Conservation (phyloP, 768 basidiomycete genomes). For the Chalciporus pseudorubinellus region DNA sequence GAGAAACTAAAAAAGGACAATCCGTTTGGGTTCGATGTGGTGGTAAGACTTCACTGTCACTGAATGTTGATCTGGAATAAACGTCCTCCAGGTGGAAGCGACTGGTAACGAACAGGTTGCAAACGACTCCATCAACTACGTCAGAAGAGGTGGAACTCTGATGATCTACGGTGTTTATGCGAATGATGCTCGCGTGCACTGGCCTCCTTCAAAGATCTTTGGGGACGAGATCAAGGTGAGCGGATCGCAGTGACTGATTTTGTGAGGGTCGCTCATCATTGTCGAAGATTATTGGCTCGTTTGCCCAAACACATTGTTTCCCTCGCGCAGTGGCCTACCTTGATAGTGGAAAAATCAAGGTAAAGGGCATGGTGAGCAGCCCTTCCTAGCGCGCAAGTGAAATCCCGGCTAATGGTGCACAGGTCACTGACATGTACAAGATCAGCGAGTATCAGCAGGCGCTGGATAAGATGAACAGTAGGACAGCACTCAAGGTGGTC, state of each 20-base stretch:
- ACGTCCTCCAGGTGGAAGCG: slow-evolving; percentile 41
- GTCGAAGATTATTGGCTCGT: slow-evolving; percentile 76
- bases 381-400: not conserved
- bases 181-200: slow-evolving; percentile 74
- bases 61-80: not conserved
- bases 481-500: slow-evolving; percentile 53
- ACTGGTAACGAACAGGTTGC: slow-evolving; percentile 79
- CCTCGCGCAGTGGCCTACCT: slow-evolving; percentile 83
- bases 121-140: slow-evolving; percentile 82
- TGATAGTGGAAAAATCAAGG: slow-evolving; percentile 75
- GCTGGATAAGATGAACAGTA: slow-evolving; percentile 66
- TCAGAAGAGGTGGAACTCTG: slow-evolving; percentile 73
- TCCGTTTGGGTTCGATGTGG: slow-evolving; percentile 83
- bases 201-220: slow-evolving; percentile 79
- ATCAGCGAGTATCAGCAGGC: slow-evolving; percentile 65
- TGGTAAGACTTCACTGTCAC: slow-evolving; percentile 34
- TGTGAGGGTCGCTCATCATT: not conserved
- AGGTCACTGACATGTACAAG: slow-evolving; percentile 52
- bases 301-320: slow-evolving; percentile 84
- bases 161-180: slow-evolving; percentile 88
- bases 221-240: slow-evolving; percentile 58
- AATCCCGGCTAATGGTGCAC: not conserved
- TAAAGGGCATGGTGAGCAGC: slow-evolving; percentile 62
- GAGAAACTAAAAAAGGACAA: slow-evolving; percentile 68
- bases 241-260: not conserved